Evolutionary conservation across 2,329 filamentous ascomycete genomes (phyloP).

Genomic region (Ophiognomonia clavigignenti-juglandacearum): DNA sequence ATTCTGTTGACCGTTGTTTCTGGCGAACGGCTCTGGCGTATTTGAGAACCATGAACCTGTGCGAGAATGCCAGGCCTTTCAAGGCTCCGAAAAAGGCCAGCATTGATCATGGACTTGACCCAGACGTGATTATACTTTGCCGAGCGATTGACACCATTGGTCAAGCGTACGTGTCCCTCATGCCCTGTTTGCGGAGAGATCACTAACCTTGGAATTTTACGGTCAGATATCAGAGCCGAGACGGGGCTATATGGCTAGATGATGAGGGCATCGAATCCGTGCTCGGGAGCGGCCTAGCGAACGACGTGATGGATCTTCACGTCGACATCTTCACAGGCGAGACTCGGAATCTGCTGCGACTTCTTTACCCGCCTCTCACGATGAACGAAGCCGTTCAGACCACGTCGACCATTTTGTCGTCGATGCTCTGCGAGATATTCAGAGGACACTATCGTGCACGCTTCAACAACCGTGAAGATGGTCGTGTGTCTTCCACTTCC

Average conservation of each 20-base stretch:
- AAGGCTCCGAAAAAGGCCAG: background rate
- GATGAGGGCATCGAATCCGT: constrained; percentile 2
- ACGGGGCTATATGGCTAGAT: constrained; percentile 5
- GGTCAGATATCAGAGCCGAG: too few species aligned
- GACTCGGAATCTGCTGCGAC: background rate
- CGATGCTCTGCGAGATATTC: constrained; percentile 7
- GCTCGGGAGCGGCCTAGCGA: background rate
- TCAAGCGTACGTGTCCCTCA: background rate
- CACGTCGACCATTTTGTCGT: background rate
- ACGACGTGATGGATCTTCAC: constrained; percentile 8
- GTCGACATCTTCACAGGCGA: constrained; percentile 3
- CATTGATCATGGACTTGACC: constrained; percentile 1
- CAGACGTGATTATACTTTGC: background rate
- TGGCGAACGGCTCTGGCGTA: constrained; percentile 4
- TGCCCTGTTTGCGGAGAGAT: too few species aligned
- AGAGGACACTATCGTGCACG: constrained; percentile 2
- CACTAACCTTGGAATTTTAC: too few species aligned
- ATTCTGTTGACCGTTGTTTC: background rate
- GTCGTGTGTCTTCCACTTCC: background rate
- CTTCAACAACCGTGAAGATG: background rate
- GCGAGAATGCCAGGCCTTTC: constrained; percentile 6
- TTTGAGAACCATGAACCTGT: constrained; percentile 1
- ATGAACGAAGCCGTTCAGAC: background rate
- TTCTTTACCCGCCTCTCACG: constrained; percentile 13
- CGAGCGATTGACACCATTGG: constrained; percentile 5